Evolutionary conservation across 805 yeast genomes (phyloP).

Genomic region (Starmerella gropengiesseri): DNA sequence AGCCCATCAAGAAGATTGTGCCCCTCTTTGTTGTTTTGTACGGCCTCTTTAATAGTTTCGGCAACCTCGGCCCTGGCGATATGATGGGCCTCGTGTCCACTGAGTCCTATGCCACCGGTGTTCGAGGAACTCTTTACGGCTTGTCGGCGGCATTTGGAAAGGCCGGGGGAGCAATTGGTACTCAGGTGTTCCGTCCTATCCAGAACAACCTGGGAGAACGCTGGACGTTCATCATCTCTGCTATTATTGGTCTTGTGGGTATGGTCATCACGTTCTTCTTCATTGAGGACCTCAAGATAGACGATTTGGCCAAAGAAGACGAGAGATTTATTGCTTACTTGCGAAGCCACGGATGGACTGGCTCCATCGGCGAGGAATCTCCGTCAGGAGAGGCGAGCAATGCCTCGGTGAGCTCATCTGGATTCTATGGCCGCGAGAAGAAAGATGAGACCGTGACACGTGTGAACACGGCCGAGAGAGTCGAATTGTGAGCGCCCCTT

Average conservation of each 20-base stretch:
- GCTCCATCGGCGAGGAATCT: slow-evolving; percentile 31
- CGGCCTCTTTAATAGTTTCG: slow-evolving; percentile 58
- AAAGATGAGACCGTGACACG: not conserved
- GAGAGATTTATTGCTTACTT: slow-evolving; percentile 49
- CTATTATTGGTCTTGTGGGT: slow-evolving; percentile 58
- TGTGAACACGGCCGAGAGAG: not conserved
- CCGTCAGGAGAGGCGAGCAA: not conserved
- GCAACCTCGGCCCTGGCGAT: slow-evolving; percentile 73
- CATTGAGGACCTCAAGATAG: slow-evolving; percentile 59
- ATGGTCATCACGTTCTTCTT: slow-evolving; percentile 47
- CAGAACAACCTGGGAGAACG: slow-evolving; percentile 49
- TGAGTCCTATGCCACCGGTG: slow-evolving; percentile 64
- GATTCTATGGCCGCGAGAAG: not conserved
- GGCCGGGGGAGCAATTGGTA: slow-evolving; percentile 78
- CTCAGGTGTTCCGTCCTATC: slow-evolving; percentile 60
- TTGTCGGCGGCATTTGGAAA: slow-evolving; percentile 71
- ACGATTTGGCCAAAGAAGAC: slow-evolving; percentile 59
- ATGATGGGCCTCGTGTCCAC: slow-evolving; percentile 57
- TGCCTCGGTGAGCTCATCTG: not conserved
- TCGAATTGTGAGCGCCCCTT: not conserved
- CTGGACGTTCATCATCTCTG: slow-evolving; percentile 76
- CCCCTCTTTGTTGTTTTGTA: slow-evolving; percentile 60
- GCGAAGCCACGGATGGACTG: slow-evolving; percentile 48
- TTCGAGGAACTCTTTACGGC: slow-evolving; percentile 68
- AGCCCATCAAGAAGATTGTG: slow-evolving; percentile 44